Conservation (phyloP, 495 filamentous ascomycete species). For the Letharia lupina region DNA sequence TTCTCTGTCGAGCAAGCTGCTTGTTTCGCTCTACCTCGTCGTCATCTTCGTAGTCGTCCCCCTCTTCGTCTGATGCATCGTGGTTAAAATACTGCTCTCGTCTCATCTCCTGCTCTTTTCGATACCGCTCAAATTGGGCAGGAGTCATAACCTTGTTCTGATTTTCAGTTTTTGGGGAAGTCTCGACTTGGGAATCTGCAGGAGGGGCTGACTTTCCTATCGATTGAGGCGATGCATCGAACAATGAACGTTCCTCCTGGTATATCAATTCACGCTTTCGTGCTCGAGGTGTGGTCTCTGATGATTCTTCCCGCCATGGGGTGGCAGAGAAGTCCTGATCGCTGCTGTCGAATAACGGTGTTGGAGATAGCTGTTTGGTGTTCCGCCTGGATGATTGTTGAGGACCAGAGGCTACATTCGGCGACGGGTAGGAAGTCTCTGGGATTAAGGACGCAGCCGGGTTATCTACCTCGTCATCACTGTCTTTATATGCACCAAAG, state of each 20-base stretch:
- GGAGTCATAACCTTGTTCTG: conserved; percentile 78
- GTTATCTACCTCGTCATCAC: conserved; percentile 21
- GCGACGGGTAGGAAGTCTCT: conserved; percentile 9
- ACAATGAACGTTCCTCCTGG: conserved; percentile 24
- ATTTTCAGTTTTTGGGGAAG: conserved; percentile 10
- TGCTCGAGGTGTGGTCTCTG: conserved; percentile 24
- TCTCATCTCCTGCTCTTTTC: conserved; percentile 65
- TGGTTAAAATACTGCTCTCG: conserved; percentile 42
- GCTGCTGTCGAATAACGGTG: conserved; percentile 17
- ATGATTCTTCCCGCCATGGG: conserved; percentile 19
- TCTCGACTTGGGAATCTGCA: conserved; percentile 8
- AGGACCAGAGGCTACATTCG: conserved; percentile 8
- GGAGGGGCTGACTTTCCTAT: conserved; percentile 8
- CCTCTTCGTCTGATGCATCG: conserved; percentile 41
- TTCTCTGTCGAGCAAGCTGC: conserved; percentile 63
- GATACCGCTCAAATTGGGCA: conserved; percentile 77
- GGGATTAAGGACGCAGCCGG: conserved; percentile 15
- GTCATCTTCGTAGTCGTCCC: conserved; percentile 68
- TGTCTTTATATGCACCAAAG: conserved; percentile 14
- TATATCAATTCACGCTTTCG: conserved; percentile 17
- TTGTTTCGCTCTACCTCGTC: conserved; percentile 71
- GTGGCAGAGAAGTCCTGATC: conserved; percentile 13
- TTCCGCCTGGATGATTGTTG: neutral
- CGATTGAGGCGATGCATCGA: conserved; percentile 21
- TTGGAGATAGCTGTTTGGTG: conserved; percentile 1